phyloP scores from a whole-genome alignment of 495 filamentous ascomycete genomes.

The Talaromyces proteolyticus region DNA sequence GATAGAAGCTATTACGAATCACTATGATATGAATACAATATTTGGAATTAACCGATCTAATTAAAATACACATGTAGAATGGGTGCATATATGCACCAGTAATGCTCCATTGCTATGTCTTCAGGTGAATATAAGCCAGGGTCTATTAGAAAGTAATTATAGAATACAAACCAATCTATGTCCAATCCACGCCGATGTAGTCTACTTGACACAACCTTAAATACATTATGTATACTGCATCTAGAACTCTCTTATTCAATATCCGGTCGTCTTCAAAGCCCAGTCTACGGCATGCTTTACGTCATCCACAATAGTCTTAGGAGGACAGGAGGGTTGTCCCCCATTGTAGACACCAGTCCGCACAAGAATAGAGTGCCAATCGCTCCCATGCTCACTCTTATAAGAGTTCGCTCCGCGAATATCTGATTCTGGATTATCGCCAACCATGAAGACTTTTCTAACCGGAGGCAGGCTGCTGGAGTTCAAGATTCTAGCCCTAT shows the following conservation, averaged over 20 bases:
- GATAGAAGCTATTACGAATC: too few species aligned
- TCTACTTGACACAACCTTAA: too few species aligned
- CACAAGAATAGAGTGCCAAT: slow-evolving; percentile 79
- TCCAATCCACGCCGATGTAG: too few species aligned
- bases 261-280: slow-evolving; percentile 46
- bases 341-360: slow-evolving; percentile 72
- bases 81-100: too few species aligned
- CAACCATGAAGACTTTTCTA: slow-evolving; percentile 86
- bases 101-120: too few species aligned
- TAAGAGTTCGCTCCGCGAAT: slow-evolving; percentile 85
- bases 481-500: slow-evolving; percentile 45
- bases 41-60: too few species aligned
- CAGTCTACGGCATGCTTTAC: slow-evolving; percentile 62
- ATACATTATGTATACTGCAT: too few species aligned
- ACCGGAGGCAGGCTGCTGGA: slow-evolving; percentile 36
- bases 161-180: too few species aligned
- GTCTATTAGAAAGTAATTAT: too few species aligned
- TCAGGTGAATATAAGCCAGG: too few species aligned
- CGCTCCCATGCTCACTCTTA: slow-evolving; percentile 53
- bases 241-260: not conserved
- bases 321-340: slow-evolving; percentile 50
- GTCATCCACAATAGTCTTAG: slow-evolving; percentile 58
- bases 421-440: slow-evolving; percentile 91
- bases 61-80: too few species aligned
- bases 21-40: too few species aligned